Evolutionary conservation across 495 filamentous ascomycete genomes (phyloP).

Genomic region (Talaromyces proteolyticus): DNA sequence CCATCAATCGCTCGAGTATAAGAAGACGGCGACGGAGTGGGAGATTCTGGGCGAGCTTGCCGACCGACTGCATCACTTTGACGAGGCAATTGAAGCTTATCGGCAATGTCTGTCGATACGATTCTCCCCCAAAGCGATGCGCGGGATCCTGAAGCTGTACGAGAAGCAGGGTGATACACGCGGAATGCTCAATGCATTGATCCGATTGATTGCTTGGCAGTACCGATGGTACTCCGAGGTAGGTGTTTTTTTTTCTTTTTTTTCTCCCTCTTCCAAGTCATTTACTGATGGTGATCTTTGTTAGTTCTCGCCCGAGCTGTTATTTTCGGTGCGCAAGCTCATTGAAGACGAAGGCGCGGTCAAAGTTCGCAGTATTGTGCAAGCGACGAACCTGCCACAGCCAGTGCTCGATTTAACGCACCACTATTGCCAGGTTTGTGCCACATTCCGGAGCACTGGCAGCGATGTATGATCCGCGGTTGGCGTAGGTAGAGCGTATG

Average conservation of each 20-base stretch:
- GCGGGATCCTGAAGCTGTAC: constrained; percentile 72
- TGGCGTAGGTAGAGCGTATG: too few species aligned
- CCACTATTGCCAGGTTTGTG: constrained; percentile 90
- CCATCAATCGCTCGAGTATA: constrained; percentile 85
- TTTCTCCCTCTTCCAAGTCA: background rate
- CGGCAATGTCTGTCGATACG: constrained; percentile 71
- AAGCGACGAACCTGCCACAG: constrained; percentile 90
- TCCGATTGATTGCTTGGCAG: constrained; percentile 91
- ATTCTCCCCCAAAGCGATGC: constrained; percentile 87
- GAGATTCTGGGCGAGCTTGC: constrained; percentile 94
- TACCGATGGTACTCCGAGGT: constrained; percentile 98
- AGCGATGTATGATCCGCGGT: constrained; percentile 72
- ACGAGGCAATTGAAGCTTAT: constrained; percentile 91
- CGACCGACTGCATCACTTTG: constrained; percentile 80
- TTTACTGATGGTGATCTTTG: constrained; percentile 8
- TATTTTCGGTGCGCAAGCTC: constrained; percentile 79
- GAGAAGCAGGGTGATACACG: constrained; percentile 68
- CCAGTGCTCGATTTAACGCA: constrained; percentile 91
- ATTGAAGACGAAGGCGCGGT: constrained; percentile 98
- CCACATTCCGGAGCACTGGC: constrained; percentile 89
- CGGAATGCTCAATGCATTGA: constrained; percentile 71
- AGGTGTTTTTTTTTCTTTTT: constrained; percentile 13
- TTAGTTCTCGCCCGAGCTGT: constrained; percentile 89
- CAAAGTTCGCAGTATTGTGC: constrained; percentile 94
- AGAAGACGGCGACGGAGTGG: constrained; percentile 95